phyloP scores from a whole-genome alignment of 1,139 yeast genomes.

The Taphrina confusa region DNA sequence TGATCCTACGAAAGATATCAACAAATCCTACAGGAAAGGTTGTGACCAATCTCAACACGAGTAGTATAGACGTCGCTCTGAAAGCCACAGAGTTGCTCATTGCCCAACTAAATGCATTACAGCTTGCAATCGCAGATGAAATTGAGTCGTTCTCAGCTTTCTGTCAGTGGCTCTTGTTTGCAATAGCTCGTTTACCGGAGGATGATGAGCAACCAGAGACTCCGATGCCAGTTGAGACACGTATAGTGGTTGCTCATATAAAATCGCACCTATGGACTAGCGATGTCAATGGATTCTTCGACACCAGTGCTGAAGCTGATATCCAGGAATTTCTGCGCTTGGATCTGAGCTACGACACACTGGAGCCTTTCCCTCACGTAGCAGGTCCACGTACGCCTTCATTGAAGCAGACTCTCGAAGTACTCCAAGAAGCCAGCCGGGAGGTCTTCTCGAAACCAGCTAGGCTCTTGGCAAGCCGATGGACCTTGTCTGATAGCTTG shows the following conservation, averaged over 20 bases:
- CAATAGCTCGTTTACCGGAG: slow-evolving; percentile 36
- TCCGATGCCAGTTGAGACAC: slow-evolving; percentile 35
- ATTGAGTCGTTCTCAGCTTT: slow-evolving; percentile 37
- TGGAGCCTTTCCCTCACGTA: neutral
- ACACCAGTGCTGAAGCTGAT: neutral
- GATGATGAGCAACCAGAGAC: slow-evolving; percentile 32
- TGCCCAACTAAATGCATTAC: slow-evolving; percentile 25
- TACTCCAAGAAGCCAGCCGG: neutral
- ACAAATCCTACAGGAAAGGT: neutral
- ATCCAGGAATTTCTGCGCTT: neutral
- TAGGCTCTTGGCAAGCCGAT: neutral
- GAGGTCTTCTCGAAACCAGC: slow-evolving; percentile 10
- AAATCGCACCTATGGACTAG: slow-evolving; percentile 24
- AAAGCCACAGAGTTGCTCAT: slow-evolving; percentile 6
- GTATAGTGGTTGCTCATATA: slow-evolving; percentile 37
- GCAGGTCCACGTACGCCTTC: neutral
- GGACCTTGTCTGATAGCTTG: neutral
- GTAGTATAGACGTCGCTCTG: neutral
- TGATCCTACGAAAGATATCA: slow-evolving; percentile 51
- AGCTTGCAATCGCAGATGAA: slow-evolving; percentile 34
- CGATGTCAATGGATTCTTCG: slow-evolving; percentile 1
- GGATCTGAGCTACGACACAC: neutral
- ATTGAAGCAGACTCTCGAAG: slow-evolving; percentile 8
- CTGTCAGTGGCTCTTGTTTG: slow-evolving; percentile 39
- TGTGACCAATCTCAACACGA: neutral